Conservation (phyloP, 768 basidiomycete genomes). For the Lactarius vividus region DNA sequence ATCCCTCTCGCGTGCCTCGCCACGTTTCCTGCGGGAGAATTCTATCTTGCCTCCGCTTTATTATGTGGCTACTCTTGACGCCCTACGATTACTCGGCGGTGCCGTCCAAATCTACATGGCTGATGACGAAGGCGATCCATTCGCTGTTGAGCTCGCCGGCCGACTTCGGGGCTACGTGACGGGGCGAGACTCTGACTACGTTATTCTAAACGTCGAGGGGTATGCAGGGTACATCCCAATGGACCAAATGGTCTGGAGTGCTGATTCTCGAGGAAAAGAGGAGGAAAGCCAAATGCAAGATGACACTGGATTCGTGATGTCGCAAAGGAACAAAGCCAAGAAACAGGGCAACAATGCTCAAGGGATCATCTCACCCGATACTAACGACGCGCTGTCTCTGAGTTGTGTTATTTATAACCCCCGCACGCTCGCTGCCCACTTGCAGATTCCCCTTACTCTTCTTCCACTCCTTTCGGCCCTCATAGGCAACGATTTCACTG, state of each 20-base stretch:
- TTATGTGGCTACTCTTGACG: constrained; percentile 56
- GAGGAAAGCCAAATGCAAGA: constrained; percentile 34
- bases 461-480: constrained; percentile 77
- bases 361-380: constrained; percentile 52
- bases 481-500: constrained; percentile 78
- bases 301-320: constrained; percentile 58
- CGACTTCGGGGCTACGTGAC: constrained; percentile 69
- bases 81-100: constrained; percentile 40
- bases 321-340: constrained; percentile 51
- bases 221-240: constrained; percentile 78
- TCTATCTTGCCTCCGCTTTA: constrained; percentile 70
- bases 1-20: constrained; percentile 53
- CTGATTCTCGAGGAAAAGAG: constrained; percentile 32
- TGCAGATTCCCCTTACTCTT: constrained; percentile 65
- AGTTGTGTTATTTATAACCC: constrained; percentile 63
- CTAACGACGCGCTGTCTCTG: constrained; percentile 44
- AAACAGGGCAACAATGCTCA: constrained; percentile 37
- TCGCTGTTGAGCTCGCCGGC: constrained; percentile 80
- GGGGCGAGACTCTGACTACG: constrained; percentile 81
- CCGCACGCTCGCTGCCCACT: constrained; percentile 53
- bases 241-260: constrained; percentile 69
- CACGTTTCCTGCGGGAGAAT: constrained; percentile 70
- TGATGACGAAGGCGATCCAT: constrained; percentile 81
- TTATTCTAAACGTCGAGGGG: constrained; percentile 70
- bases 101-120: constrained; percentile 63